Percentiles rank a stretch among this genome's conserved stretches.
Conservation (phyloP, 805 yeast genomes). For the Nakazawaea sp. region DNA sequence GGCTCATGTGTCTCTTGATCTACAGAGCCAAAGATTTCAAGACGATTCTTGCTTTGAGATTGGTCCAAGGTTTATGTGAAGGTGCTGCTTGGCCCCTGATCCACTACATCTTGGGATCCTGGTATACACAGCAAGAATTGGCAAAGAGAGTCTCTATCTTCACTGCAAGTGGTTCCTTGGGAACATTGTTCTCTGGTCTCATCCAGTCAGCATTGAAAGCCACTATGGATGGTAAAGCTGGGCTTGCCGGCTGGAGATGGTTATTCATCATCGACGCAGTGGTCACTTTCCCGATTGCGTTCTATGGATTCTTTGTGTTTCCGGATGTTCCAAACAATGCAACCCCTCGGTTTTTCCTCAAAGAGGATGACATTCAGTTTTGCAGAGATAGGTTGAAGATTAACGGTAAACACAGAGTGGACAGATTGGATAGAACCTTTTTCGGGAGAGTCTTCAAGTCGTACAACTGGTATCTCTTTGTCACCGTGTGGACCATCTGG, state of each 20-base stretch:
- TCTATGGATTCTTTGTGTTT: slow-evolving; percentile 25
- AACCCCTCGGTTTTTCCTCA: slow-evolving; percentile 35
- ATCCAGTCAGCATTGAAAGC: slow-evolving; percentile 33
- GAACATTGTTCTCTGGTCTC: slow-evolving; percentile 51
- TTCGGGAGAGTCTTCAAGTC: slow-evolving; percentile 49
- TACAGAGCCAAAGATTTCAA: slow-evolving; percentile 41
- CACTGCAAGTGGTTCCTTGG: slow-evolving; percentile 58
- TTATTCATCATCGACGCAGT: slow-evolving; percentile 46
- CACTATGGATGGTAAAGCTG: slow-evolving; percentile 33
- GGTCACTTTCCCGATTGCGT: slow-evolving; percentile 30
- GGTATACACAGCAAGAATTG: slow-evolving; percentile 50
- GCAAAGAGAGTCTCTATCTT: slow-evolving; percentile 56
- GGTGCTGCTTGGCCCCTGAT: slow-evolving; percentile 61
- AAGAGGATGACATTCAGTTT: slow-evolving; percentile 46
- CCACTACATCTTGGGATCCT: slow-evolving; percentile 52
- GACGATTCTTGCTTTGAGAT: slow-evolving; percentile 55
- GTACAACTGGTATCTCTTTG: slow-evolving; percentile 52
- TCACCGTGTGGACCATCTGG: slow-evolving; percentile 42
- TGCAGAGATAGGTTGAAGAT: slow-evolving; percentile 33
- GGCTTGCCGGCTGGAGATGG: slow-evolving; percentile 48
- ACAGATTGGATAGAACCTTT: slow-evolving; percentile 31
- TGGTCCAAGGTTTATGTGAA: slow-evolving; percentile 64
- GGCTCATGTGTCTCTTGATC: slow-evolving; percentile 53
- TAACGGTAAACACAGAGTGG: slow-evolving; percentile 14
- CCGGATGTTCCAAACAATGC: slow-evolving; percentile 63